phyloP scores from a whole-genome alignment of 2,329 filamentous ascomycete species.

The Macroventuria anomochaeta region DNA sequence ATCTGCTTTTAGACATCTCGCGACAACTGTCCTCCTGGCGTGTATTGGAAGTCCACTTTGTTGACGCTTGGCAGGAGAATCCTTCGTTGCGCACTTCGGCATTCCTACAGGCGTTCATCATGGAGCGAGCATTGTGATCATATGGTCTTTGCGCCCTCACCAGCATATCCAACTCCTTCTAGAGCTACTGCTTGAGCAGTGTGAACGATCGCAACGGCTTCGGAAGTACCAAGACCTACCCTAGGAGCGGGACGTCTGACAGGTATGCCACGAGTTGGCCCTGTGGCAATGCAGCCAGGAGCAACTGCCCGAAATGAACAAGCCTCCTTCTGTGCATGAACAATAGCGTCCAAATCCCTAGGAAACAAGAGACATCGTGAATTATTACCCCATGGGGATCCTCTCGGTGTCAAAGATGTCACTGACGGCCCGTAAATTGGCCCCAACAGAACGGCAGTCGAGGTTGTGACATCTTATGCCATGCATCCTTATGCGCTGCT shows the following conservation, averaged over 20 bases:
- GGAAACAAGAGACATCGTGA: not conserved
- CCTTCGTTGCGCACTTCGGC: not conserved
- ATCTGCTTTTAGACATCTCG: not conserved
- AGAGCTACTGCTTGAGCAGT: not conserved
- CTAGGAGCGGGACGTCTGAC: not conserved
- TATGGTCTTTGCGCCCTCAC: not conserved
- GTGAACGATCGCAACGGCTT: not conserved
- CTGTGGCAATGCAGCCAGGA: not conserved
- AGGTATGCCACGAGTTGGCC: conserved; percentile 1
- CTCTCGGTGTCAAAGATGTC: conserved; percentile 1
- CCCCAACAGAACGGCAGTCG: not conserved
- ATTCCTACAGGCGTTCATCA: not conserved
- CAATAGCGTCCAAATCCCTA: not conserved
- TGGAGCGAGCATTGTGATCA: not conserved
- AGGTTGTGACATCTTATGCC: not conserved
- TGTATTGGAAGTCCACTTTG: not conserved
- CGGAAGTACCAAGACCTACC: not conserved
- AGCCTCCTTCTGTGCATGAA: not conserved
- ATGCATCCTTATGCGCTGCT: too few species aligned
- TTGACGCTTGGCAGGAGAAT: conserved; percentile 1
- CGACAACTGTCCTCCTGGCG: not conserved
- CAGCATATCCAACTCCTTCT: not conserved
- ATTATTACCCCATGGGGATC: conserved; percentile 3
- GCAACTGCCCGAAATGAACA: not conserved
- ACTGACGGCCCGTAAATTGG: not conserved